These are phyloP conservation scores for Hypoxylon sp. DNA, from an alignment of 2,329 filamentous ascomycete genomes.

Conservation along the genomic window DNA sequence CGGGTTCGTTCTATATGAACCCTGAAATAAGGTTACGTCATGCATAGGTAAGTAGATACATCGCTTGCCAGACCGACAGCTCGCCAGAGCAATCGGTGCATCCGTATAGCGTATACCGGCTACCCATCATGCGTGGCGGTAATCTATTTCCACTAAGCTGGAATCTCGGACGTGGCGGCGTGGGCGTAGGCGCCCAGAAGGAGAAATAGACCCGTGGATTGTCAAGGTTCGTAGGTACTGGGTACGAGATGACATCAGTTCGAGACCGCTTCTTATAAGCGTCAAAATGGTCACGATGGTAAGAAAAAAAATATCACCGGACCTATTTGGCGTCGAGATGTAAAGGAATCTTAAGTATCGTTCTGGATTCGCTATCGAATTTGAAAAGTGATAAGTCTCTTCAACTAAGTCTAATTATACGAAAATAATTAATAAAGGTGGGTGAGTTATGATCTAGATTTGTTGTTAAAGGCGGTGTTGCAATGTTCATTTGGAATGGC, in stretches of 20 bases:
- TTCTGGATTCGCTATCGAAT: constrained; percentile 18
- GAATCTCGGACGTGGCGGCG: constrained; percentile 35
- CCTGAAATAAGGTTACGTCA: constrained; percentile 36
- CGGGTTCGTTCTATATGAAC: constrained; percentile 30
- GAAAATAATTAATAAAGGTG: constrained; percentile 37
- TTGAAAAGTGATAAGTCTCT: constrained; percentile 20
- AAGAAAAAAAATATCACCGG: constrained; percentile 1
- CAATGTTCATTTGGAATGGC: constrained; percentile 34
- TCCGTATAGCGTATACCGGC: constrained; percentile 35
- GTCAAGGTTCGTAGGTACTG: constrained; percentile 2
- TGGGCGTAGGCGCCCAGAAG: constrained; percentile 8
- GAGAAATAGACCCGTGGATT: constrained; percentile 20
- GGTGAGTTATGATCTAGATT: constrained; percentile 30
- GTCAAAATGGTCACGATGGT: constrained; percentile 11
- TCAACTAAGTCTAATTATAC: constrained; percentile 14
- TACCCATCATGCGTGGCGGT: constrained; percentile 13
- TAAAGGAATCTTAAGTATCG: constrained; percentile 7
- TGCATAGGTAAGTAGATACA: constrained; percentile 22
- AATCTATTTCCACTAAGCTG: constrained; percentile 10
- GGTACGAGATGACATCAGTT: constrained; percentile 24
- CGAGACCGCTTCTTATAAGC: constrained; percentile 23
- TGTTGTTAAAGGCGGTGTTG: constrained; percentile 34
- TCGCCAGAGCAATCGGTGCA: constrained; percentile 17
- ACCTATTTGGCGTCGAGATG: constrained; percentile 7
- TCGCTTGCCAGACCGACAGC: constrained; percentile 25